A percentile compares a stretch with the other conserved stretches of the same genome.
phyloP scores from a whole-genome alignment of 179 eudicot species.

The Vitellaria paradoxa region DNA sequence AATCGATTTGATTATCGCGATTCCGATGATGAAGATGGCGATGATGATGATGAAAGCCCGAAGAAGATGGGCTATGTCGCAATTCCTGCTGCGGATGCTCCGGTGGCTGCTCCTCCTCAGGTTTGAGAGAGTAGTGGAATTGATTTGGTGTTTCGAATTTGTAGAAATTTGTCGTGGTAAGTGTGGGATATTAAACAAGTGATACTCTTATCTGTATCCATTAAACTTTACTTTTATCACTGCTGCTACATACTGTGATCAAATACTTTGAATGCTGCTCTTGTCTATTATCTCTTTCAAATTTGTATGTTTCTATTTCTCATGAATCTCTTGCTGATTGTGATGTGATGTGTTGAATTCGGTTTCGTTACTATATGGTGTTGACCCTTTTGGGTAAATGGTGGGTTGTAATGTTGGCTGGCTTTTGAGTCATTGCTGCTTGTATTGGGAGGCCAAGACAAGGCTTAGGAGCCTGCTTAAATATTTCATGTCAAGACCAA shows the following conservation, averaged over 20 bases:
- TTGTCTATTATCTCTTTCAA: background rate
- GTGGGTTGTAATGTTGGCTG: too few species aligned
- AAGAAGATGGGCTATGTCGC: constrained; percentile 52
- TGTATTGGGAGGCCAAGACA: background rate
- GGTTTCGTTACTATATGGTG: background rate
- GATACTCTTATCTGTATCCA: background rate
- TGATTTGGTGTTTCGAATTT: background rate
- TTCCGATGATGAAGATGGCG: constrained; percentile 27
- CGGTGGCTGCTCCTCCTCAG: constrained; percentile 23
- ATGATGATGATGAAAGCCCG: constrained; percentile 45
- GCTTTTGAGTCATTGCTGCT: background rate
- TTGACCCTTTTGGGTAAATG: background rate
- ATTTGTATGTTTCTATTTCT: too few species aligned
- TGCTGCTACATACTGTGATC: constrained; percentile 8
- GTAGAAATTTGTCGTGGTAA: background rate
- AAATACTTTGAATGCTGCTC: background rate
- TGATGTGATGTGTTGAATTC: background rate
- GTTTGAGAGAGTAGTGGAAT: constrained; percentile 9
- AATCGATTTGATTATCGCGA: constrained; percentile 32
- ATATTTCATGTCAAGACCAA: background rate
- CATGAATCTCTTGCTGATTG: background rate
- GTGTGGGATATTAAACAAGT: background rate
- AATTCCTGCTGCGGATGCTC: constrained; percentile 41
- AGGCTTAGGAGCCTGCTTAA: background rate
- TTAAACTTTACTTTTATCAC: background rate